Evolutionary conservation across 192 early-diverging fungal genomes (phyloP), one percentile per base, ranked within the genome.

Genomic region (Backusella circina): DNA sequence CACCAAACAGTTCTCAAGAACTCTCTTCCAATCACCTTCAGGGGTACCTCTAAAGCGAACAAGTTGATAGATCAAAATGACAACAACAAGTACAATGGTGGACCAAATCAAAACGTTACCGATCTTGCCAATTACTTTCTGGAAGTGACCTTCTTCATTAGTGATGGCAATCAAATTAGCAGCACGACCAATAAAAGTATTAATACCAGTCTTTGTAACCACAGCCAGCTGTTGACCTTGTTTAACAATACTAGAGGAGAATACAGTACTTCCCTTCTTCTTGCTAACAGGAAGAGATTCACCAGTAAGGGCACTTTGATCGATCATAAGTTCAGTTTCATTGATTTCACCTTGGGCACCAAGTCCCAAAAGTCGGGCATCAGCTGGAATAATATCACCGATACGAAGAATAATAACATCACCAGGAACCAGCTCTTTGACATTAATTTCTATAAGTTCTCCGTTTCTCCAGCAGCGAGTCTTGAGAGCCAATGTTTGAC

Each of bases 331-430:
- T 15, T 88, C 85, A 69, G 86, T 86, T 31, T 92, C 89, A 26
- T 91, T 86, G 8, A 86, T 84, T 67, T 94, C 91, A 39, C 91
- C 91, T 23, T 87, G 85, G 35, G 87, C 90, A 67, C 85, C 89
- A 37, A 94, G 86, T 16, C 91, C 93, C 65, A 94, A 82, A 36
- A 95, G 69, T 12, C 91, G 90, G 51, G 82, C 90, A 78, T 97
- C 96, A 35, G 96, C 96, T 44, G 96, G 96, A 70, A 97, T 84
- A 77, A 97, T 96, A 85, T 97, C 96, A 70, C 96, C 96, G 66
- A 96, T 84, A 73, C 95, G 94, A 54, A 87, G 82, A 36, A 97
- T 87, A 15, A 92, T 88, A 51, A 97, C 86, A 73, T 96, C 96
- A 44, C 96, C 96, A 13, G 96, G 96, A 28, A 97, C 96, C 44